Evolutionary conservation across 1,139 yeast species (phyloP), one percentile per base, ranked within the genome.

Genomic region (Taphrina pruni): DNA sequence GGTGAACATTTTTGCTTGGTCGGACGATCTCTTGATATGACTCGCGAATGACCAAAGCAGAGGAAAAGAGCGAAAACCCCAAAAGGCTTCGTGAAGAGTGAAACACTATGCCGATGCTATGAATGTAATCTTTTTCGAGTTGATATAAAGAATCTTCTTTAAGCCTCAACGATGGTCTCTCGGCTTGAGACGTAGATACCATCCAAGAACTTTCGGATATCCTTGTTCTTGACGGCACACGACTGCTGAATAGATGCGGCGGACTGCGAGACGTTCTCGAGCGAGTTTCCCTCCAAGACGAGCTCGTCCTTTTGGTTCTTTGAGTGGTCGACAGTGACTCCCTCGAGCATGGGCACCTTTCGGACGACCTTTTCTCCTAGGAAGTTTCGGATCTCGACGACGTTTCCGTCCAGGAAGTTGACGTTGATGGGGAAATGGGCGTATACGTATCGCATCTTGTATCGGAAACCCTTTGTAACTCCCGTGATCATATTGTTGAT

Each of bases 341-440:
- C 99, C 76, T 88, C 96, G 78, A 87, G 87, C 78, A 91, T 85
- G 81, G 86, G 85, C 78, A 93, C 88, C 76, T 84, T 83, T 88
- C 97, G 91, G 77, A 92, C 96, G 83, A 90, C 88, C 88, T 90
- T 93, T 86, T 93, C 97, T 86, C 97, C 97, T 85, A 94, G 88
- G 88, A 91, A 94, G 87, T 94, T 94, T 90, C 99, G 93, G 86
- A 94, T 93, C 86, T 94, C 99, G 78, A 93, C 89, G 80, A 79
- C 86, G 75, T 85, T 83, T 73, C 86, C 84, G 79, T 92, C 93
- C 78, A 86, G 83, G 77, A 90, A 88, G 87, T 93, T 94, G 78
- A 94, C 97, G 84, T 95, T 94, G 85, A 95, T 95, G 82, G 99
- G 99, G 97, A 94, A 94, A 90, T 95, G 99, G 88, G 99, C 99